phyloP scores from a whole-genome alignment of 345 rosid species.

The Euphorbia pulcherrima region DNA sequence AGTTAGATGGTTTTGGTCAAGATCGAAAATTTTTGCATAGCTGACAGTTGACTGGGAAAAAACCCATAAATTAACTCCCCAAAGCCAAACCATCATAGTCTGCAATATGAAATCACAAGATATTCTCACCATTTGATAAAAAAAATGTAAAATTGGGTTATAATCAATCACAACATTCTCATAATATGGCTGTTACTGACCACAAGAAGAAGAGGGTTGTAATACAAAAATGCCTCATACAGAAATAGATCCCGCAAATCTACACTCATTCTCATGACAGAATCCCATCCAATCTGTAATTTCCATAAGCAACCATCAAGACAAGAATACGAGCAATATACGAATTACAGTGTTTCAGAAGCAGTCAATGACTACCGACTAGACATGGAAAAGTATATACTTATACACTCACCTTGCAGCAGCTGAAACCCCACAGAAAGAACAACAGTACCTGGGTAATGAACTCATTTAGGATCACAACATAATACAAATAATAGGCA shows the following conservation, averaged over 20 bases:
- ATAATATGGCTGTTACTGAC: conserved; percentile 39
- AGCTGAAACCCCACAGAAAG: conserved; percentile 68
- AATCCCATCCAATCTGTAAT: conserved; percentile 84
- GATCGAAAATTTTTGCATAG: conserved; percentile 69
- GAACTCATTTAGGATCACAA: conserved; percentile 21
- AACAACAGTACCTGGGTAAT: conserved; percentile 63
- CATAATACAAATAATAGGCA: neutral
- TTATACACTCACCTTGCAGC: conserved; percentile 71
- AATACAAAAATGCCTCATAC: conserved; percentile 91
- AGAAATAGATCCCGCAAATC: conserved; percentile 82
- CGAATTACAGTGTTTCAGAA: neutral
- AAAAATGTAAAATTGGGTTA: neutral
- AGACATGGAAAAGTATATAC: neutral
- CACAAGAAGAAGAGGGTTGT: conserved; percentile 96
- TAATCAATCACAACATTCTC: neutral
- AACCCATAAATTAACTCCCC: conserved; percentile 93
- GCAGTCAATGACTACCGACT: neutral
- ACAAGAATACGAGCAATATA: conserved; percentile 7
- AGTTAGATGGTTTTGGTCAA: conserved; percentile 84
- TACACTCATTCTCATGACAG: conserved; percentile 87
- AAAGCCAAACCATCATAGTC: conserved; percentile 96
- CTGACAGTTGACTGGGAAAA: conserved; percentile 73
- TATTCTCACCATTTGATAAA: conserved; percentile 6
- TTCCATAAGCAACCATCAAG: conserved; percentile 7
- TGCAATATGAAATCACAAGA: conserved; percentile 33